These are phyloP conservation scores for Xylaria sp. DNA, from an alignment of 2,329 filamentous ascomycete species.

Conservation along the genomic window DNA sequence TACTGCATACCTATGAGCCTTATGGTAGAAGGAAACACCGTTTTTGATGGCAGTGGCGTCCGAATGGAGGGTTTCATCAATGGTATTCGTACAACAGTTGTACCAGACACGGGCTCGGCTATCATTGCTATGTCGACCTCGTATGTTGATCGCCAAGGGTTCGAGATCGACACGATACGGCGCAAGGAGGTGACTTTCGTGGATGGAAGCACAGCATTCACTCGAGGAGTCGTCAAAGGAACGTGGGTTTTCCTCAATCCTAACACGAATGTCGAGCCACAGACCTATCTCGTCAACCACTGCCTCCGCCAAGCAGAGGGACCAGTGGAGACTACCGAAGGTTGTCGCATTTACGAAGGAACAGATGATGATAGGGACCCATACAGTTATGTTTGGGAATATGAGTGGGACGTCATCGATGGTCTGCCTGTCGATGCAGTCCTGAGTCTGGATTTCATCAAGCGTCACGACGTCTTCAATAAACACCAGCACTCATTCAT, in stretches of 20 bases:
- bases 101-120: slow-evolving; percentile 11
- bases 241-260: slow-evolving; percentile 3
- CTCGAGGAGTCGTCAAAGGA: background rate
- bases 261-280: background rate
- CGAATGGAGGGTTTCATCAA: slow-evolving; percentile 12
- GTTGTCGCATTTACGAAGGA: no score
- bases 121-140: slow-evolving; percentile 10
- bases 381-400: slow-evolving; percentile 10
- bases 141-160: background rate
- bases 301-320: no score
- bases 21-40: background rate
- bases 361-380: no score
- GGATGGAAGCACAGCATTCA: slow-evolving; percentile 6
- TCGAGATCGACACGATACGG: background rate
- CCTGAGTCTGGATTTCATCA: slow-evolving; percentile 8
- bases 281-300: no score
- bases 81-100: background rate
- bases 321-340: no score
- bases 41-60: background rate
- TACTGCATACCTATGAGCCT: background rate
- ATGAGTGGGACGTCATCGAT: slow-evolving; percentile 13
- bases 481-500: background rate
- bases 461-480: slow-evolving; percentile 3
- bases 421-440: slow-evolving; percentile 5
- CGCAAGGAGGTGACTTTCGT: slow-evolving; percentile 1